phyloP scores from a whole-genome alignment of 1,284 basidiomycete species.

The Cryptococcus sp. region DNA sequence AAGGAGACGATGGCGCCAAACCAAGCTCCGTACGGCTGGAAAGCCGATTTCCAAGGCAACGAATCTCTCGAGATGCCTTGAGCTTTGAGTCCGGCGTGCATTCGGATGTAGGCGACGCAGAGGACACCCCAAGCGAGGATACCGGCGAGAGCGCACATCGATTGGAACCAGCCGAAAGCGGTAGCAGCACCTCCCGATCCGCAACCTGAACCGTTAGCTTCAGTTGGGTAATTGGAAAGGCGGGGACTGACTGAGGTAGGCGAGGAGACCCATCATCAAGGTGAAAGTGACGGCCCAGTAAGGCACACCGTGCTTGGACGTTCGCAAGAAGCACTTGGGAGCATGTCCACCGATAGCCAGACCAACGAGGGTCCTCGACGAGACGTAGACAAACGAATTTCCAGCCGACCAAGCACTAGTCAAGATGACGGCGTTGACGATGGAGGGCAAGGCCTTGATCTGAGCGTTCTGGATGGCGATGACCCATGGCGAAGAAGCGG shows the following conservation, averaged over 20 bases:
- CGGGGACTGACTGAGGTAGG: constrained; percentile 65
- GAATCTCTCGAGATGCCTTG: constrained; percentile 24
- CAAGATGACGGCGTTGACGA: constrained; percentile 79
- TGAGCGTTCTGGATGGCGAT: constrained; percentile 61
- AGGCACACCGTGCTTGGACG: not conserved
- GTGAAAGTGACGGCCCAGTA: constrained; percentile 57
- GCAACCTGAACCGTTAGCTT: constrained; percentile 56
- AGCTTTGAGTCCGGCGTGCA: constrained; percentile 21
- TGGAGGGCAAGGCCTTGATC: constrained; percentile 52
- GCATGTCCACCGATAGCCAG: not conserved
- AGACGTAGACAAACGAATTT: constrained; percentile 58
- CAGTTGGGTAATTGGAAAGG: constrained; percentile 50
- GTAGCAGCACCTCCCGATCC: constrained; percentile 25
- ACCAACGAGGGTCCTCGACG: not conserved
- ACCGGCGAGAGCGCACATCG: constrained; percentile 57
- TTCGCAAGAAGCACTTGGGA: not conserved
- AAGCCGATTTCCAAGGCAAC: constrained; percentile 53
- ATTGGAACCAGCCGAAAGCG: constrained; percentile 57
- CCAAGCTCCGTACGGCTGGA: constrained; percentile 19
- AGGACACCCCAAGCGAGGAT: constrained; percentile 11
- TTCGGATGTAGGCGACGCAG: constrained; percentile 27
- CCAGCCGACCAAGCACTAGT: constrained; percentile 83
- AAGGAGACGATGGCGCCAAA: constrained; percentile 25
- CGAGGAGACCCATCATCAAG: constrained; percentile 59
- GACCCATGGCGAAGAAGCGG: constrained; percentile 69